Evolutionary conservation across 169 alveolate species (phyloP), one percentile per base, ranked within the genome.

Genomic region (Perkinsus olseni): DNA sequence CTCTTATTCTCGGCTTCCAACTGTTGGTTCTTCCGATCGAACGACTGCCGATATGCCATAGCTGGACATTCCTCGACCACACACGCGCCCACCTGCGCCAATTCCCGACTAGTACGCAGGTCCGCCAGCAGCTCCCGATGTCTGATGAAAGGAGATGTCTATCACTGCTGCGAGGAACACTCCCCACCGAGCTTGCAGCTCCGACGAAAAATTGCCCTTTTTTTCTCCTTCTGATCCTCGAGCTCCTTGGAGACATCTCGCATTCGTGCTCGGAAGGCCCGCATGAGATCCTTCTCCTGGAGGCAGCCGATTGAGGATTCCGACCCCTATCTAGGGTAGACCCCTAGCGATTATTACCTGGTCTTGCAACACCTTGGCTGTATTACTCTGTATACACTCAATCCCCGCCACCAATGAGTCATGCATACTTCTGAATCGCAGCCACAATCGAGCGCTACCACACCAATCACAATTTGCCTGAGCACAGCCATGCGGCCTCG

Each of bases 241-340:
- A 91, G 74, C n/a, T 91, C 93, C 74, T 91, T 91, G 38, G 93
- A 40, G 36, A 91, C 36, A 45, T 91, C 93, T 37, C 39, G 93
- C 38, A 91, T 13, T 31, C 92, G n/a, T 0, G 92, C 92, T 17
- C 92, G 50, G n/a, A 91, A 91, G 34, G 74, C 39, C 38, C 92
- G 36, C 92, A 91, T 91, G 10, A 91, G 92, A 17, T 91, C 92
- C 13, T 91, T 91, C 51, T 91, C 92, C 92, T 91, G 50, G 11
- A 40, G 3, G 11, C 50, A 3, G 11, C n/a, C n/a, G n/a, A n/a
- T n/a, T n/a, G n/a, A n/a, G n/a, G n/a, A n/a, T n/a, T n/a, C n/a
- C n/a, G n/a, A n/a, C n/a, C n/a, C n/a, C n/a, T n/a, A 40, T 40
- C 50, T 40, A 40, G 11, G 3, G 21, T 40, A 11, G 11, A 11